A percentile compares a stretch with the other conserved stretches of the same genome.
These are phyloP conservation scores for Phytophthora ramorum DNA, from an alignment of 352 stramenopile genomes.

Conservation along the genomic window DNA sequence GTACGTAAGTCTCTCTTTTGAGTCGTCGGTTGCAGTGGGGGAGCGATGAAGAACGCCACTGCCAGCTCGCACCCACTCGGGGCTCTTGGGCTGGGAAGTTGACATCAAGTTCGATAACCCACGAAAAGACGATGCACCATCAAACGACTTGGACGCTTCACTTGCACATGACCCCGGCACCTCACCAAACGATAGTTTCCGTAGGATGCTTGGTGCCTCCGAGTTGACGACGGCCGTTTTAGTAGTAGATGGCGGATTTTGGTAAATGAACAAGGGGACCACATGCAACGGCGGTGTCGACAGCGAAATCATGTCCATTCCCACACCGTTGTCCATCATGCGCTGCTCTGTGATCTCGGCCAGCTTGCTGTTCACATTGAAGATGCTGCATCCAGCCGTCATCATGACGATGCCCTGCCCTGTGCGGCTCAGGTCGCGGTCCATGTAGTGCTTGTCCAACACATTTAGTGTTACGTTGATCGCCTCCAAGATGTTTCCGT, in stretches of 20 bases:
- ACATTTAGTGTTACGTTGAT: constrained; percentile 99
- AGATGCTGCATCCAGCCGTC: constrained; percentile 96
- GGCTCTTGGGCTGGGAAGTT: constrained; percentile 31
- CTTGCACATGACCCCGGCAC: constrained; percentile 12
- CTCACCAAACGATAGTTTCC: constrained; percentile 31
- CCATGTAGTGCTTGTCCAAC: constrained; percentile 98
- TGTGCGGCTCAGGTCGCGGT: constrained; percentile 95
- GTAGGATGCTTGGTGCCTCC: constrained; percentile 15
- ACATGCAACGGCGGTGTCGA: constrained; percentile 96
- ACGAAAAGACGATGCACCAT: constrained; percentile 25
- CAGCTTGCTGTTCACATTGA: constrained; percentile 94
- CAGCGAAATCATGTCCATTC: constrained; percentile 98
- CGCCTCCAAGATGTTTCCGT: constrained; percentile 98
- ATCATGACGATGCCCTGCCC: constrained; percentile 97
- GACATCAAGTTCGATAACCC: constrained; percentile 18
- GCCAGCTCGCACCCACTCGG: constrained; percentile 28
- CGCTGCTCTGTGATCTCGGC: constrained; percentile 97
- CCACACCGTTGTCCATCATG: constrained; percentile 99
- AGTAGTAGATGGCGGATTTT: constrained; percentile 1
- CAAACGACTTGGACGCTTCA: constrained; percentile 25
- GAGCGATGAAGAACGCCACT: constrained; percentile 17
- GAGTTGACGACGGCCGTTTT: constrained; percentile 4
- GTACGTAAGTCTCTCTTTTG: constrained; percentile 52
- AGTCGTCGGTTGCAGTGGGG: constrained; percentile 7
- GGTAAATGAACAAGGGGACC: constrained; percentile 97